Conservation (phyloP, 306 rosid genomes). For the Lathyrus oleraceus region DNA sequence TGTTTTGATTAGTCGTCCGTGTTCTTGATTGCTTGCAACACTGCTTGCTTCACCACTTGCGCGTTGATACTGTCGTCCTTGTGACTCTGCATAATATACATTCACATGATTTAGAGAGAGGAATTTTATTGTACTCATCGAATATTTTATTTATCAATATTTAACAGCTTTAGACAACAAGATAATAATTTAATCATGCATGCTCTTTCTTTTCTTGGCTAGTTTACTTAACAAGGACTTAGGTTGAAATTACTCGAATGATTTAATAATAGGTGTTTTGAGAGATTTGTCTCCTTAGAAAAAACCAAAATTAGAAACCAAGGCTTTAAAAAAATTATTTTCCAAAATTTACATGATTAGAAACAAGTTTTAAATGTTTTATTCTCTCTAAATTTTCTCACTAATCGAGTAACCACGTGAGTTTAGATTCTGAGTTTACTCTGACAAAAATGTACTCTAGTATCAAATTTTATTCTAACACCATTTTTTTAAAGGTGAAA, state of each 20-base stretch:
- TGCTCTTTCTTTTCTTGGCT: background rate
- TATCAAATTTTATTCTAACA: too few species aligned
- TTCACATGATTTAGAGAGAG: background rate
- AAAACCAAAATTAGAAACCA: background rate
- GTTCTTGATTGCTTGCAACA: slow-evolving; percentile 65
- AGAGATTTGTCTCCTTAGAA: background rate
- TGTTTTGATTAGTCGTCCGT: slow-evolving; percentile 48
- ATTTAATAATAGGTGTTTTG: background rate
- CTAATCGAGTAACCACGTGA: too few species aligned
- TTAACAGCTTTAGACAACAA: background rate
- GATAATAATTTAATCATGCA: background rate
- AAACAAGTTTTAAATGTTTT: too few species aligned
- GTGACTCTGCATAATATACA: slow-evolving; percentile 52
- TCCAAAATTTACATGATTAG: too few species aligned
- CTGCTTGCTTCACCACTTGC: slow-evolving; percentile 83
- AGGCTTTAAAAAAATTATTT: too few species aligned
- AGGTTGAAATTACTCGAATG: background rate
- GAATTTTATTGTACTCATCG: background rate
- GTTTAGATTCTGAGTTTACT: too few species aligned
- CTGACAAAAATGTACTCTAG: too few species aligned
- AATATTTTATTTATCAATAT: slow-evolving; percentile 3
- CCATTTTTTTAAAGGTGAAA: too few species aligned
- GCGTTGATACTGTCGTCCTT: slow-evolving; percentile 59
- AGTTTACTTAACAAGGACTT: background rate
- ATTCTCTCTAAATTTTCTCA: too few species aligned